A percentile compares a stretch with the other conserved stretches of the same genome.
Evolutionary conservation across 1,284 basidiomycete species (phyloP).

Genomic region (Sporisorium exsertum): DNA sequence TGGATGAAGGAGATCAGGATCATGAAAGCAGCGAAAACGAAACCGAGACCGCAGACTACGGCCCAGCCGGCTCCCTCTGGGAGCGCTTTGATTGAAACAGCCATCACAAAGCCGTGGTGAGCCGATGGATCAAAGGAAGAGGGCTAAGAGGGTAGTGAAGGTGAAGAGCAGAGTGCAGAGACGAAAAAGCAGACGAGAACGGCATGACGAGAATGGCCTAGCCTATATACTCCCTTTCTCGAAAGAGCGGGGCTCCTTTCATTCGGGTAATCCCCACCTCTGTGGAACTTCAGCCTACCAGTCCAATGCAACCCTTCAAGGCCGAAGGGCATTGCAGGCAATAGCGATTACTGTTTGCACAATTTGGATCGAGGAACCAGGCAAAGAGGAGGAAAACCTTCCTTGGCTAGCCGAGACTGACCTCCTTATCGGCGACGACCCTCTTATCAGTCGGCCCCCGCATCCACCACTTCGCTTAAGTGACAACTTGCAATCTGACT

Average conservation of each 20-base stretch:
- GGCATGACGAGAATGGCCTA: background rate
- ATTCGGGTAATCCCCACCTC: background rate
- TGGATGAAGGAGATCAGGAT: constrained; percentile 61
- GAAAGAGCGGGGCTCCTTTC: background rate
- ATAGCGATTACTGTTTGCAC: background rate
- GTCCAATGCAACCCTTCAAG: too few relatives aligned
- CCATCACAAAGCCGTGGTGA: constrained; percentile 9
- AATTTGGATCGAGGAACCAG: background rate
- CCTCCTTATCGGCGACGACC: background rate
- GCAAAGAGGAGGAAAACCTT: too few relatives aligned
- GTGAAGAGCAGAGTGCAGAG: background rate
- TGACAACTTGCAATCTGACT: background rate
- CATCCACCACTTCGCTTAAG: background rate
- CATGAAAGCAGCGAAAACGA: constrained; percentile 62
- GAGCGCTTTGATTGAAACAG: constrained; percentile 49
- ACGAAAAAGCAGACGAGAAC: too few relatives aligned
- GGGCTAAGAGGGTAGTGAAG: background rate
- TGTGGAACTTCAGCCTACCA: too few relatives aligned
- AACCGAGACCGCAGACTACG: constrained; percentile 64
- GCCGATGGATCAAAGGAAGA: background rate
- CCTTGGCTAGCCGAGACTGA: background rate
- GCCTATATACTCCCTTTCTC: background rate
- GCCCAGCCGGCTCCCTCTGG: constrained; percentile 64
- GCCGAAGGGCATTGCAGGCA: too few relatives aligned
- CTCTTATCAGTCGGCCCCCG: constrained; percentile 11